Conservation (phyloP, 78 protist species). For the Acrasis kona region DNA sequence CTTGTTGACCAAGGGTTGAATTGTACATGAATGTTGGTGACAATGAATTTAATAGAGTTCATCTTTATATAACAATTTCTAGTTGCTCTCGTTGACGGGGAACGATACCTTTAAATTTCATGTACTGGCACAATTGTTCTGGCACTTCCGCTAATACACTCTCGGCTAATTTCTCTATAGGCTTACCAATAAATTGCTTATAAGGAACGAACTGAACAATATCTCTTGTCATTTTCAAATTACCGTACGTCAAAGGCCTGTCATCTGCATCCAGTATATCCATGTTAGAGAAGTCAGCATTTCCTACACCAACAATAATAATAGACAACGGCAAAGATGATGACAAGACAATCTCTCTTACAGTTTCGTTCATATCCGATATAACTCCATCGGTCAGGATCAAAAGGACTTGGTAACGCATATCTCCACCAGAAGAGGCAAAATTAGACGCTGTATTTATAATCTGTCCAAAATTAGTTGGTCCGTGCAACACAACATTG, state of each 20-base stretch:
- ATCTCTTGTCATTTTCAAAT: not conserved
- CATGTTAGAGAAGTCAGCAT: conserved; percentile 16
- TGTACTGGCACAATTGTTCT: not conserved
- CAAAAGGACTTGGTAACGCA: conserved; percentile 25
- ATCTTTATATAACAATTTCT: too few relatives aligned
- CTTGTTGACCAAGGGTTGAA: too few relatives aligned
- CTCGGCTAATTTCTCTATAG: not conserved
- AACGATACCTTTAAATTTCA: not conserved
- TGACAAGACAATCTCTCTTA: conserved; percentile 36
- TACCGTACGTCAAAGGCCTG: not conserved
- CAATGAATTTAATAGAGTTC: too few relatives aligned
- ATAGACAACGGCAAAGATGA: conserved; percentile 45
- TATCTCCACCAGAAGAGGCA: not conserved
- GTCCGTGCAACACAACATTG: conserved; percentile 34
- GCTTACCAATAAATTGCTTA: not conserved
- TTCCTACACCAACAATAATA: conserved; percentile 62
- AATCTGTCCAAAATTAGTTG: conserved; percentile 62
- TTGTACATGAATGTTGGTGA: too few relatives aligned
- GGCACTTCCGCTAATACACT: not conserved
- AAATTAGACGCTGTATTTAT: conserved; percentile 4
- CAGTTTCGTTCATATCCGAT: conserved; percentile 23
- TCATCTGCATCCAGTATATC: conserved; percentile 25
- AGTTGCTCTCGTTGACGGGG: not conserved
- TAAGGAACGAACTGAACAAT: conserved; percentile 28
- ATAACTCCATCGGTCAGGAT: conserved; percentile 61